Evolutionary conservation across 805 yeast species (phyloP), one percentile per base, ranked within the genome.

Genomic region (Pichia ethanolica): DNA sequence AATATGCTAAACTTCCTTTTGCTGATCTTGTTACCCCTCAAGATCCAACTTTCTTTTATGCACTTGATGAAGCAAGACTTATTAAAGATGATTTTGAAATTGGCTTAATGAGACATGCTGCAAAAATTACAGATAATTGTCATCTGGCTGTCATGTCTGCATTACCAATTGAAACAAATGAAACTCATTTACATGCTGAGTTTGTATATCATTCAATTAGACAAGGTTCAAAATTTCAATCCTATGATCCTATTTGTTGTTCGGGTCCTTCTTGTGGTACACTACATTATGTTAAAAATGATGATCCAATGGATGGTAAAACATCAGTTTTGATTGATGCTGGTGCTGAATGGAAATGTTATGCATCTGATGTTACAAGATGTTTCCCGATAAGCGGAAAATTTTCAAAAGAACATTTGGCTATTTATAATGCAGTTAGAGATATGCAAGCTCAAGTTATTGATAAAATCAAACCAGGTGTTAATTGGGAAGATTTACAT

Each of bases 191-290:
- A 42, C 97, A 93, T 61, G 99, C 98, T 2, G 98, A 93, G 64
- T 91, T 93, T 65, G 77, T 86, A 45, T 91, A 91, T 65, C 98
- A 91, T 66, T 86, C 96, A 3, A 76, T 89, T 52, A 82, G 98
- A 59, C 97, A 91, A 67, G 98, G 98, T 9, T 84, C 96, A 9
- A 90, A 89, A 67, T 69, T 78, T 59, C 88, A 83, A 66, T 83
- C 96, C 13, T 91, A 91, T 62, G 97, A 91, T 62, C 97, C 98
- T 20, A 89, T 91, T 49, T 91, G 98, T 65, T 90, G 99, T 60
- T 78, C 95, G 3, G 99, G 98, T 0, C 83, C 95, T 34, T 81
- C 83, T 55, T 87, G 96, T 65, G 88, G 96, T 13, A 89, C 97
- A 2, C 74, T 91, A 52, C 99, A 91, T 65, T 91, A 90, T 62